phyloP scores from a whole-genome alignment of 768 basidiomycete genomes.

The Suillus spraguei region DNA sequence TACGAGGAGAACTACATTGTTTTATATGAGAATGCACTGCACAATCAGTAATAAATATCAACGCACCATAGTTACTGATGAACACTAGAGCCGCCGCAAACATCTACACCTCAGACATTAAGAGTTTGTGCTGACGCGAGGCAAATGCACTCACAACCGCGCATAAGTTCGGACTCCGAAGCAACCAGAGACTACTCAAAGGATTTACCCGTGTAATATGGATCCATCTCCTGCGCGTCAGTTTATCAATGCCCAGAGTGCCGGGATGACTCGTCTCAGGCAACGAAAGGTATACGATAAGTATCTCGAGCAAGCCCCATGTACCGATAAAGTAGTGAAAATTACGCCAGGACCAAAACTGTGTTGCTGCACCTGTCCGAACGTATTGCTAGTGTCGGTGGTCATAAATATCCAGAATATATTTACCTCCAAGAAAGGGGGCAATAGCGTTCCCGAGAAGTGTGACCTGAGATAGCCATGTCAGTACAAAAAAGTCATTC shows the following conservation, averaged over 20 bases:
- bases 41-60: too few species aligned
- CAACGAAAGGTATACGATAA: conserved; percentile 47
- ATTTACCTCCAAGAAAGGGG: conserved; percentile 55
- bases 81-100: neutral
- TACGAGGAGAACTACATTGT: too few species aligned
- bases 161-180: conserved; percentile 62
- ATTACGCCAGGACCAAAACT: conserved; percentile 68
- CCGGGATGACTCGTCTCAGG: conserved; percentile 73
- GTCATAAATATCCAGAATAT: neutral
- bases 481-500: conserved; percentile 13
- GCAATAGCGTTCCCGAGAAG: conserved; percentile 64
- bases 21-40: too few species aligned
- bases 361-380: conserved; percentile 45
- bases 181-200: conserved; percentile 47
- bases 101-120: neutral
- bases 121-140: neutral
- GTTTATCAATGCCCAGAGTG: conserved; percentile 53
- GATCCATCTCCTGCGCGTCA: conserved; percentile 33
- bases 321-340: conserved; percentile 53
- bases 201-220: conserved; percentile 53
- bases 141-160: conserved; percentile 45
- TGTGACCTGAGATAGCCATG: conserved; percentile 36
- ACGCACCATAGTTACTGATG: neutral
- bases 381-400: neutral
- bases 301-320: conserved; percentile 41